Evolutionary conservation across 495 filamentous ascomycete species (phyloP).

Genomic region (Trichocladium uniseriatum): DNA sequence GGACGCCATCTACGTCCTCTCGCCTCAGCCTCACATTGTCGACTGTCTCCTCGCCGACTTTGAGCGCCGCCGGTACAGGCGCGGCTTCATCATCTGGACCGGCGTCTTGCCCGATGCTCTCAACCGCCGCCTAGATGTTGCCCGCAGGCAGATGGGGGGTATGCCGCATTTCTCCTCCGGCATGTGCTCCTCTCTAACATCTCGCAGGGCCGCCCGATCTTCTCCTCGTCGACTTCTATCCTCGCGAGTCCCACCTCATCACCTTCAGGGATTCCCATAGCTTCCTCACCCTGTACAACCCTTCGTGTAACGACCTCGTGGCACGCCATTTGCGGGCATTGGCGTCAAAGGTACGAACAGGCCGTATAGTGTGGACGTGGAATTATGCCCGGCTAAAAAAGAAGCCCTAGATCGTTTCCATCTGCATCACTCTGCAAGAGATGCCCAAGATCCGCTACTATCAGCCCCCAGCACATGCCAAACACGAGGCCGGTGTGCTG

Average conservation of each 20-base stretch:
- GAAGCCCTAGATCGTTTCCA: constrained; percentile 56
- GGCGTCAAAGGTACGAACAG: constrained; percentile 66
- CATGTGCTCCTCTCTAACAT: neutral
- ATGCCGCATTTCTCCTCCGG: neutral
- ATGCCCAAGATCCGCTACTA: constrained; percentile 89
- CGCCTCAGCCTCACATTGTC: constrained; percentile 74
- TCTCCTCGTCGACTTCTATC: constrained; percentile 78
- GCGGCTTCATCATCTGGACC: constrained; percentile 75
- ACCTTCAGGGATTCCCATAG: constrained; percentile 92
- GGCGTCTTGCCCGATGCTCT: constrained; percentile 34
- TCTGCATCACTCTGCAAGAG: constrained; percentile 79
- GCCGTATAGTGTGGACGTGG: neutral
- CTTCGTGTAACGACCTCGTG: constrained; percentile 76
- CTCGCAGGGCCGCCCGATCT: constrained; percentile 45
- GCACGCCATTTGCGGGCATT: constrained; percentile 68
- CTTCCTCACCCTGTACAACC: constrained; percentile 87
- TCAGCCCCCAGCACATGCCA: constrained; percentile 52
- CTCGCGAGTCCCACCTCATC: constrained; percentile 81
- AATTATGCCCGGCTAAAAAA: constrained; percentile 20
- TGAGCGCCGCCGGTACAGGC: constrained; percentile 67
- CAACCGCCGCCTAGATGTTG: constrained; percentile 40
- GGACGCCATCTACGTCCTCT: constrained; percentile 89
- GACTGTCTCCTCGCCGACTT: constrained; percentile 91
- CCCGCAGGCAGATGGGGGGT: constrained; percentile 60
- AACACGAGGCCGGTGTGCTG: constrained; percentile 79